Percentiles rank a stretch among this genome's conserved stretches.
Conservation (phyloP, 768 basidiomycete genomes). For the Rhizopogon vulgaris region DNA sequence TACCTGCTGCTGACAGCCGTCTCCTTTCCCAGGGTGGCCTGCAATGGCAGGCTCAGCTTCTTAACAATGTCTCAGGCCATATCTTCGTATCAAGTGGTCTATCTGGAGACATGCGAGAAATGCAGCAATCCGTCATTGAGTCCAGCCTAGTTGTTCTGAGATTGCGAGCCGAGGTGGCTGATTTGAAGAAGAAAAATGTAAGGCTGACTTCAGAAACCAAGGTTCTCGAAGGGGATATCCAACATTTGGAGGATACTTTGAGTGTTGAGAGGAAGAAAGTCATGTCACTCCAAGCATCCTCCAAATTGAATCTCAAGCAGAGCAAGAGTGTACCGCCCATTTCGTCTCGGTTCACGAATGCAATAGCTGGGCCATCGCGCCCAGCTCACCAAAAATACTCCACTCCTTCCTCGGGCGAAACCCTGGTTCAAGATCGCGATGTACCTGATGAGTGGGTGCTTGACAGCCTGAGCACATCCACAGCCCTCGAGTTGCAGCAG, state of each 20-base stretch:
- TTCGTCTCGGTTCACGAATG: slow-evolving; percentile 10
- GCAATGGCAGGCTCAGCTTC: slow-evolving; percentile 62
- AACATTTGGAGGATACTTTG: slow-evolving; percentile 10
- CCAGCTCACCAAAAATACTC: slow-evolving; percentile 11
- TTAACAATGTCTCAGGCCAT: slow-evolving; percentile 56
- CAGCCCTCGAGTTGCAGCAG: slow-evolving; percentile 28
- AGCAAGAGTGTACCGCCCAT: neutral
- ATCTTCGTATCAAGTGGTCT: slow-evolving; percentile 35
- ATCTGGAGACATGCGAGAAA: slow-evolving; percentile 10
- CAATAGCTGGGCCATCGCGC: slow-evolving; percentile 14
- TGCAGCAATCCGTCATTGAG: slow-evolving; percentile 36
- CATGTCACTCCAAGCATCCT: neutral
- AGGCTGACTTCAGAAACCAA: slow-evolving; percentile 18
- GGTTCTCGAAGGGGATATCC: slow-evolving; percentile 21
- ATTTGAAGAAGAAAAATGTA: slow-evolving; percentile 28
- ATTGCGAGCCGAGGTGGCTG: slow-evolving; percentile 34
- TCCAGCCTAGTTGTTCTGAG: slow-evolving; percentile 44
- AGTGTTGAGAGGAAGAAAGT: slow-evolving; percentile 7
- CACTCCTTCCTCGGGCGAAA: slow-evolving; percentile 14
- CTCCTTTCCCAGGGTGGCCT: slow-evolving; percentile 37
- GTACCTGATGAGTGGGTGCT: neutral
- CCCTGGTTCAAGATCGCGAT: slow-evolving; percentile 11
- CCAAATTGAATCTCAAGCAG: neutral
- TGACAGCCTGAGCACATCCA: slow-evolving; percentile 9
- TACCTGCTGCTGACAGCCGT: slow-evolving; percentile 39